Percentiles rank a stretch among this genome's conserved stretches.
Evolutionary conservation across 352 stramenopile genomes (phyloP).

Genomic region (Phytophthora multivora): DNA sequence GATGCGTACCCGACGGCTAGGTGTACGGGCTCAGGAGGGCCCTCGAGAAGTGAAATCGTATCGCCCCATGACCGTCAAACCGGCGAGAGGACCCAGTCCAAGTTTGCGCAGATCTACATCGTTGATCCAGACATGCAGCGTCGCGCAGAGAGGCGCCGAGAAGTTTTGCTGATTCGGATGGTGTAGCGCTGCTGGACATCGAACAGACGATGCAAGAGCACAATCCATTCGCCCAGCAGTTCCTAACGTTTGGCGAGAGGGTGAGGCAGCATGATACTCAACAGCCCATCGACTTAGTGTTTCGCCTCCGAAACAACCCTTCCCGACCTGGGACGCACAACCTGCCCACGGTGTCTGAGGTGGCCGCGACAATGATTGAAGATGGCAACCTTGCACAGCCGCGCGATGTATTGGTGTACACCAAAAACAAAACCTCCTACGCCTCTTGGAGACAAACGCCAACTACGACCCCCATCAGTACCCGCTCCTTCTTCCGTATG

Average conservation of each 20-base stretch:
- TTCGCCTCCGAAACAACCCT: background rate
- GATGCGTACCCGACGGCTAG: too few relatives aligned
- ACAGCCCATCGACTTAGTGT: background rate
- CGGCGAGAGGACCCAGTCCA: background rate
- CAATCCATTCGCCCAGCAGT: constrained; percentile 7
- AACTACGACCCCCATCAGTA: constrained; percentile 12
- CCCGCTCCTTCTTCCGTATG: constrained; percentile 2
- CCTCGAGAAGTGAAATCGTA: too few relatives aligned
- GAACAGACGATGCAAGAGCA: constrained; percentile 23
- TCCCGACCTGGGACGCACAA: constrained; percentile 5
- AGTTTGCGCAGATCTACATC: constrained; percentile 23
- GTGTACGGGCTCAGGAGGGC: too few relatives aligned
- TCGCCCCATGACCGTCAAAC: too few relatives aligned
- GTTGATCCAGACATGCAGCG: constrained; percentile 9
- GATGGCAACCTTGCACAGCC: background rate
- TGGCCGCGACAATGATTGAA: background rate
- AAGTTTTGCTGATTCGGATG: background rate
- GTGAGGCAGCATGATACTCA: background rate
- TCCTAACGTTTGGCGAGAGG: constrained; percentile 1
- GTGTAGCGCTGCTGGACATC: background rate
- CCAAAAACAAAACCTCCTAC: background rate
- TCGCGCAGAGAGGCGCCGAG: background rate
- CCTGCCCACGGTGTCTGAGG: constrained; percentile 2
- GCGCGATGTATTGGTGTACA: background rate
- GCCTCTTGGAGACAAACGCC: constrained; percentile 2